Base-by-base conservation (phyloP, 257 asterid genomes). In the Nicotiana benthamiana region DNA sequence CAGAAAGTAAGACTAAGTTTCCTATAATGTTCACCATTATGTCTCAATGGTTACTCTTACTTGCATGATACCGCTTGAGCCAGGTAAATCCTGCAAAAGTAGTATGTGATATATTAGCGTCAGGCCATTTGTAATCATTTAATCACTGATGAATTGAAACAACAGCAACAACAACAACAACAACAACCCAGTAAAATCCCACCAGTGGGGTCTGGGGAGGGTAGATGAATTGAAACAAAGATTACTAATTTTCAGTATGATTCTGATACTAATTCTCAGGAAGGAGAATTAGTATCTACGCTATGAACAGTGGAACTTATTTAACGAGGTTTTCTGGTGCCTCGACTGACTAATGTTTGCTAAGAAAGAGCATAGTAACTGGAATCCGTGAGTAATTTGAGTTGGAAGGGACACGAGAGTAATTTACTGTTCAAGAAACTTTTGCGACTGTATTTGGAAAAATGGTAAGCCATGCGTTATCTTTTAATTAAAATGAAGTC, bases 31-130 rank as follows among this genome's bases (percentile, higher is more conserved):
- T 75, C 18, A 63, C 75, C 70, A 57, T 27, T 13, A 66, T 40
- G 65, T 75, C 80, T 72, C 82, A 72, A 30, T 84, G 64, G 52
- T 79, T 56, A 43, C 15, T 60, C 97, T 92, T 88, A 93, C 99
- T 90, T 95, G 99, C 99, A 95, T 95, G 79, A 93, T 84, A 64
- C 99, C 99, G 64, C 97, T 91, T 72, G 98, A 93, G 65, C 90
- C 91, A 11, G 99, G 99, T 84, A 95, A 84, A 82, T 95, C 99
- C 99, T 95, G 82, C 51, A 80, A 84, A 62, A 75, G 56, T 85
- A 79, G 89, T 79, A 83, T 53, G 83, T 64, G 81, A 20, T 20
- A 22, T 22, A 24, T 46, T 57, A 72, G 40, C 6, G 24, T 62
- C 60, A 48, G 1, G 24, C 60, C 61, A 72, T 72, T 70, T 48